A percentile compares a stretch with the other conserved stretches of the same genome.
These are phyloP conservation scores for Tolypocladium sp. DNA, from an alignment of 2,329 filamentous ascomycete genomes.

Conservation along the genomic window DNA sequence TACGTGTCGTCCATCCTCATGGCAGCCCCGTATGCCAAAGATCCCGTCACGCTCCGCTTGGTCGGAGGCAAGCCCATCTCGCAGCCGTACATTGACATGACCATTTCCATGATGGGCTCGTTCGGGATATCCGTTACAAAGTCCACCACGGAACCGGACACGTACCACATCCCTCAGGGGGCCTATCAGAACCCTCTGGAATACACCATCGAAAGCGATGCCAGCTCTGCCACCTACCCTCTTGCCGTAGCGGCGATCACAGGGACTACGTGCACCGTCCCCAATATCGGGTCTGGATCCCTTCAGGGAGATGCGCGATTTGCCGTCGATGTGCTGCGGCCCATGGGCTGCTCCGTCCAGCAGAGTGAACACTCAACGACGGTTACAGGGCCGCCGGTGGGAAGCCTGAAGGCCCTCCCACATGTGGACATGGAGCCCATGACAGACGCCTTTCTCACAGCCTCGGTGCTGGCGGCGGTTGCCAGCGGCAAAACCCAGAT, in stretches of 20 bases:
- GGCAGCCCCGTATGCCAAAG: conserved; percentile 94
- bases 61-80: conserved; percentile 97
- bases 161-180: conserved; percentile 86
- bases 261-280: conserved; percentile 88
- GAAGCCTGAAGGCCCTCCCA: conserved; percentile 62
- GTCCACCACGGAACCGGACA: conserved; percentile 72
- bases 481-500: conserved; percentile 78
- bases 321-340: conserved; percentile 76
- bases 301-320: conserved; percentile 94
- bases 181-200: conserved; percentile 74
- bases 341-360: conserved; percentile 88
- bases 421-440: conserved; percentile 98
- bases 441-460: conserved; percentile 96
- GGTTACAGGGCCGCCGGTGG: conserved; percentile 75
- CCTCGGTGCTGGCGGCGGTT: conserved; percentile 85
- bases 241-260: conserved; percentile 91
- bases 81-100: conserved; percentile 98
- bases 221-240: conserved; percentile 94
- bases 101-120: conserved; percentile 89
- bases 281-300: conserved; percentile 88
- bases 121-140: conserved; percentile 78
- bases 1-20: conserved; percentile 96
- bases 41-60: conserved; percentile 79
- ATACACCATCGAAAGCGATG: conserved; percentile 93
- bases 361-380: conserved; percentile 83